Conservation (phyloP, 805 yeast genomes). For the Zygosaccharomyces gambellarensis region DNA sequence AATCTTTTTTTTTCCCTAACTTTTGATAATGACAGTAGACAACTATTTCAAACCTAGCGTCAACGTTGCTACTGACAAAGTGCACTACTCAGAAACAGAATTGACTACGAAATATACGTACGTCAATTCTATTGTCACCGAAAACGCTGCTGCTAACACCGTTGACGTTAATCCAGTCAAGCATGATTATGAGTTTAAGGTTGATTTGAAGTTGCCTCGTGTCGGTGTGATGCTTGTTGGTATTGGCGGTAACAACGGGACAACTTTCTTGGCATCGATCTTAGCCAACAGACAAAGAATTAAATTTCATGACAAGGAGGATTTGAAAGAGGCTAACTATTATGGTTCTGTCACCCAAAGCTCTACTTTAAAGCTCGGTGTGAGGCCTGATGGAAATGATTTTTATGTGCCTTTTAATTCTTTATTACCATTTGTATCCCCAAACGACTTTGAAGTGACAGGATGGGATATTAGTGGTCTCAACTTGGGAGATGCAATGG, state of each 20-base stretch:
- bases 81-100: constrained; percentile 46
- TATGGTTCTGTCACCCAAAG: constrained; percentile 94
- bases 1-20: background rate
- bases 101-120: constrained; percentile 58
- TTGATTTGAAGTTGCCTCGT: constrained; percentile 75
- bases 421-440: constrained; percentile 80
- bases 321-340: constrained; percentile 72
- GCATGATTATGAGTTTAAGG: constrained; percentile 77
- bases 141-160: constrained; percentile 43
- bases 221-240: constrained; percentile 90
- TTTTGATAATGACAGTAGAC: constrained; percentile 9
- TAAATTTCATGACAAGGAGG: constrained; percentile 74
- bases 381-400: constrained; percentile 76
- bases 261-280: constrained; percentile 80
- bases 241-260: constrained; percentile 94
- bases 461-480: constrained; percentile 91
- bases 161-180: constrained; percentile 65
- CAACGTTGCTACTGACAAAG: constrained; percentile 51
- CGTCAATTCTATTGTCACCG: constrained; percentile 65
- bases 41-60: constrained; percentile 26
- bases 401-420: constrained; percentile 90
- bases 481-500: constrained; percentile 71
- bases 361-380: constrained; percentile 83
- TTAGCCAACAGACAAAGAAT: constrained; percentile 80
- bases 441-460: constrained; percentile 82